Conservation (phyloP, 2,329 filamentous ascomycete genomes). For the Aspergillus terreus region DNA sequence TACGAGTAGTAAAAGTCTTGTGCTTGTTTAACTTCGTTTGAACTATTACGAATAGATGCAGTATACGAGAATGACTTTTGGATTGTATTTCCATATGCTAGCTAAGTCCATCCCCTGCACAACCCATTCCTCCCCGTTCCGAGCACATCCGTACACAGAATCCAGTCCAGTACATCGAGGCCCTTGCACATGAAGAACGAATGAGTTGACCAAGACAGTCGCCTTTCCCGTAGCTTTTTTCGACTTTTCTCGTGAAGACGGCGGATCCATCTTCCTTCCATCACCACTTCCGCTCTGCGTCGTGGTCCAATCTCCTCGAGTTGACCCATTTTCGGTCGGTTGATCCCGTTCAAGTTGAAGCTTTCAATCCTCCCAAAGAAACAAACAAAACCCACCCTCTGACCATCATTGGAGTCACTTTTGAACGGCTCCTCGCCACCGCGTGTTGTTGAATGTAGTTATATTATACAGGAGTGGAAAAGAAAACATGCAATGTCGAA, state of each 20-base stretch:
- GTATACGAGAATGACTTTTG: constrained; percentile 16
- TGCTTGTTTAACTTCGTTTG: neutral
- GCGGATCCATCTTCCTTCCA: neutral
- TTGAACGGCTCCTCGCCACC: constrained; percentile 17
- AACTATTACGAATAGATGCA: neutral
- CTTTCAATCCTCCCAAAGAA: constrained; percentile 7
- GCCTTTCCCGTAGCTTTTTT: constrained; percentile 17
- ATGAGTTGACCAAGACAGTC: constrained; percentile 9
- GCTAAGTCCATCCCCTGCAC: constrained; percentile 5
- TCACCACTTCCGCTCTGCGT: constrained; percentile 7
- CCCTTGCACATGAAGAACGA: constrained; percentile 9
- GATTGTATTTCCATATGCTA: constrained; percentile 8
- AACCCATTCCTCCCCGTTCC: constrained; percentile 15
- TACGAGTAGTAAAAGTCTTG: too few relatives aligned
- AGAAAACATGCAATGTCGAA: constrained; percentile 7
- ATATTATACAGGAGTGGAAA: constrained; percentile 22
- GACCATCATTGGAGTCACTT: constrained; percentile 15
- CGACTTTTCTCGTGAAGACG: constrained; percentile 7
- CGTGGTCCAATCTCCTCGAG: constrained; percentile 1
- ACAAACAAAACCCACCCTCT: constrained; percentile 7
- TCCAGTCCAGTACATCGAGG: constrained; percentile 17
- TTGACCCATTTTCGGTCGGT: neutral
- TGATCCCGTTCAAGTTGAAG: constrained; percentile 8
- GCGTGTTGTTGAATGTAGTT: constrained; percentile 10
- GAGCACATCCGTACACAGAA: constrained; percentile 24